These are phyloP conservation scores for Papiliotrema nemorosa DNA, from an alignment of 1,284 basidiomycete species.

Conservation along the genomic window DNA sequence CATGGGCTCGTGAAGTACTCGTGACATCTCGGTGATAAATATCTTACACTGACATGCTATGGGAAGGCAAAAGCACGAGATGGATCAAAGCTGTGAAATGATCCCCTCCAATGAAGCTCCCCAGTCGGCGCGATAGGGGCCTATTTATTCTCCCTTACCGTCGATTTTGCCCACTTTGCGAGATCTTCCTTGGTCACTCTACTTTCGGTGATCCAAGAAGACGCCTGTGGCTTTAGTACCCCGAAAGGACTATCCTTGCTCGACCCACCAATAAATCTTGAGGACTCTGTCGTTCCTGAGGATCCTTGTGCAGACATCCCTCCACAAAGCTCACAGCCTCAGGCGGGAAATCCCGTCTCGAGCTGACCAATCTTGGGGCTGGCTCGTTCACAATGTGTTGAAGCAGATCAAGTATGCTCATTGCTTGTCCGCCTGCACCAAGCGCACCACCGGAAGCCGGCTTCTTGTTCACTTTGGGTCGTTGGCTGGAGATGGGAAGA, in stretches of 20 bases:
- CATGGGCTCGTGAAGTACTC: too few relatives aligned
- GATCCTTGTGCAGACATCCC: conserved; percentile 79
- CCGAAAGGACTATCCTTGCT: too few relatives aligned
- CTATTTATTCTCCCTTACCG: not conserved
- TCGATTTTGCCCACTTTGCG: conserved; percentile 26
- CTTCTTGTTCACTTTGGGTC: conserved; percentile 24
- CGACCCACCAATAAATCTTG: conserved; percentile 66
- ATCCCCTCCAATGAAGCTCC: too few relatives aligned
- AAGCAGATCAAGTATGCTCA: conserved; percentile 93
- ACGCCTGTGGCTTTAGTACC: conserved; percentile 20
- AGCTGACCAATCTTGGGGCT: conserved; percentile 69
- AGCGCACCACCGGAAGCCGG: conserved; percentile 64
- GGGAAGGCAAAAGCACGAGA: too few relatives aligned
- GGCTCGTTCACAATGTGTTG: conserved; percentile 98
- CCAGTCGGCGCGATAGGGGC: too few relatives aligned
- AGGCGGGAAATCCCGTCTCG: conserved; percentile 54
- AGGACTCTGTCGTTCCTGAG: conserved; percentile 68
- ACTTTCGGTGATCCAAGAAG: conserved; percentile 36
- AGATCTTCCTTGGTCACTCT: conserved; percentile 33
- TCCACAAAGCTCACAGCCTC: conserved; percentile 76
- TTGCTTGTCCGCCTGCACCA: conserved; percentile 78
- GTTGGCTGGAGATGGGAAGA: conserved; percentile 31
- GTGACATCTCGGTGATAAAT: too few relatives aligned
- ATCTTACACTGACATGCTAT: too few relatives aligned
- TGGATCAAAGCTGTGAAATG: too few relatives aligned